A percentile compares a stretch with the other conserved stretches of the same genome.
Evolutionary conservation across 495 filamentous ascomycete genomes (phyloP).

Genomic region (Friedmanniomyces simplex): DNA sequence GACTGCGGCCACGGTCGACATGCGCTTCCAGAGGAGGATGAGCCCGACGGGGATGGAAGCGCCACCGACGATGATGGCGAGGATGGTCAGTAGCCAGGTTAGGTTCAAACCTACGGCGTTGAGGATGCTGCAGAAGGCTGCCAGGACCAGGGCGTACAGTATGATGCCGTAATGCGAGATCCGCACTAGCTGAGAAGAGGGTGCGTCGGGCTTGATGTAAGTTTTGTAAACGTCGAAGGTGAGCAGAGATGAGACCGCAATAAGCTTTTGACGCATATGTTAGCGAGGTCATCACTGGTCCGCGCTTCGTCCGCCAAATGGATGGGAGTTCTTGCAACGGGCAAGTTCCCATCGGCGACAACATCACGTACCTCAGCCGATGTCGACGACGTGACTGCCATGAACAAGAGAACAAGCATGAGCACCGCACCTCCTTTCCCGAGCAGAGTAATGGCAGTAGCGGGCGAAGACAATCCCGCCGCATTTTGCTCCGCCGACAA

Average conservation of each 20-base stretch:
- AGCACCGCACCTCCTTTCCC: conserved; percentile 40
- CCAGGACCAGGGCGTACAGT: conserved; percentile 31
- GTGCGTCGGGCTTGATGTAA: conserved; percentile 40
- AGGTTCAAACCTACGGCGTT: conserved; percentile 38
- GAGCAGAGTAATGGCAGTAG: conserved; percentile 38
- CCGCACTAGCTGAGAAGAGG: conserved; percentile 35
- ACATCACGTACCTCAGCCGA: conserved; percentile 32
- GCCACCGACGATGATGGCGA: conserved; percentile 39
- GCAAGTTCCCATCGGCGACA: not conserved
- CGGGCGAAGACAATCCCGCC: conserved; percentile 39
- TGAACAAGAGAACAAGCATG: conserved; percentile 42
- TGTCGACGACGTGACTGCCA: conserved; percentile 42
- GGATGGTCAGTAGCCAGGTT: conserved; percentile 38
- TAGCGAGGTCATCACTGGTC: not conserved
- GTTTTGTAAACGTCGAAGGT: conserved; percentile 49
- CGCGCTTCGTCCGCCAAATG: no score
- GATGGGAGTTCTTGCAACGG: no score
- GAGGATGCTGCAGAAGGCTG: conserved; percentile 34
- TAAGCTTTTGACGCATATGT: conserved; percentile 23
- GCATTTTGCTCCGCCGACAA: conserved; percentile 36
- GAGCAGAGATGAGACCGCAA: conserved; percentile 44
- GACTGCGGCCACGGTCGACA: conserved; percentile 31
- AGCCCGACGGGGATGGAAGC: conserved; percentile 34
- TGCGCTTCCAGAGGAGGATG: conserved; percentile 33
- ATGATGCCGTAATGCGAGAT: conserved; percentile 40